phyloP scores from a whole-genome alignment of 2,329 filamentous ascomycete genomes.

The Teratosphaeria epicoccoides region DNA sequence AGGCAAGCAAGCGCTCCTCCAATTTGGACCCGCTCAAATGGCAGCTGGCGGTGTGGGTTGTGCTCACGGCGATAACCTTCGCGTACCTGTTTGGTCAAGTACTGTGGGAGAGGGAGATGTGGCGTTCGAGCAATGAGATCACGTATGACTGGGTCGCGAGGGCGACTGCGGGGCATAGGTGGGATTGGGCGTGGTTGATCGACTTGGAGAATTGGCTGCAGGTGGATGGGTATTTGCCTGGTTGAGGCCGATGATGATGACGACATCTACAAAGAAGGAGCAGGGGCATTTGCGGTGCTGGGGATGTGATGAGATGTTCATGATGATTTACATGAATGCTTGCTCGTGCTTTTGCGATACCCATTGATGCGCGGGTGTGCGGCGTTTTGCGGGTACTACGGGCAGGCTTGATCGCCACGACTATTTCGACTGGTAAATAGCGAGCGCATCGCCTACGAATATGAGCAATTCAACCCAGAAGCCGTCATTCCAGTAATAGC shows the following conservation, averaged over 20 bases:
- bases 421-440: background rate
- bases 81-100: background rate
- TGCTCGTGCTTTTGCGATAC: background rate
- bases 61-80: background rate
- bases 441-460: background rate
- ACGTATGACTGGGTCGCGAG: background rate
- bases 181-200: background rate
- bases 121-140: background rate
- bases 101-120: background rate
- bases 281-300: background rate
- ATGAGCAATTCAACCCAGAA: background rate
- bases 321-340: background rate
- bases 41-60: background rate
- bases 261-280: background rate
- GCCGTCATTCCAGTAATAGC: background rate
- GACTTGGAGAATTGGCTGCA: background rate
- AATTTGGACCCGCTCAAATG: background rate
- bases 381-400: too few relatives aligned
- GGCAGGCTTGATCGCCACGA: background rate
- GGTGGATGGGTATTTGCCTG: background rate
- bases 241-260: background rate
- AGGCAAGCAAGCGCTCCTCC: background rate
- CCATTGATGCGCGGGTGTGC: background rate
- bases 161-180: background rate
- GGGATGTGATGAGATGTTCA: background rate